Evolutionary conservation across 768 basidiomycete species (phyloP), one percentile per base, ranked within the genome.

Genomic region (Strobilomyces echinocephalus): DNA sequence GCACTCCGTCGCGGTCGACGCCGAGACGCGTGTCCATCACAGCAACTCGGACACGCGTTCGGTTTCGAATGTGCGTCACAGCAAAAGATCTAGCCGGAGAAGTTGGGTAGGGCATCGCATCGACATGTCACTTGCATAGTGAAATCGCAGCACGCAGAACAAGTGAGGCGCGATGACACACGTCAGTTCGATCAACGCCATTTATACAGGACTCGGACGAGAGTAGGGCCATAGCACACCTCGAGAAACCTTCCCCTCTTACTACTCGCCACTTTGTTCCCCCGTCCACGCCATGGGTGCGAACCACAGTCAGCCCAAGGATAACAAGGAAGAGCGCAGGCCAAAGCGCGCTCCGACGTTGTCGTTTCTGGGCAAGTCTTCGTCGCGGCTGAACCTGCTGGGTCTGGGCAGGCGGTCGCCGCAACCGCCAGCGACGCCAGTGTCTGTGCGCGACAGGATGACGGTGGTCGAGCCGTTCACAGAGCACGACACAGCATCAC

Each of bases 371-470:
- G 58, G 59, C 54, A 71, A 68, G 57, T 49, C 62, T 0, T 40
- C 70, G 26, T 63, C 63, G n/a, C 59, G 66, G n/a, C 50, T 70
- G 30, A 67, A 60, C 53, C 44, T 68, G 44, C 59, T 71, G 28
- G 49, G 60, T 8, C 41, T 71, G 38, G 59, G 66, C 0, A 70
- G 34, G 49, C 66, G 64, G 38, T 60, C 69, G 26, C 69, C 69
- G n/a, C 68, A 66, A 26, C 60, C 61, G 1, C 62, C 69, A 34
- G 40, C 68, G 41, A 60, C 64, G 50, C 61, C 69, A 43, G 60
- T 60, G 53, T 60, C 65, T 9, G 60, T 63, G 11, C 58, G 60
- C n/a, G 54, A 55, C 15, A 45, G 24, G 16, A 21, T 35, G 49
- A 35, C 21, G 0, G 46, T 46, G 16, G 44, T 36, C n/a, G 63